phyloP scores from a whole-genome alignment of 2,329 filamentous ascomycete genomes.

The Zalaria sp. region DNA sequence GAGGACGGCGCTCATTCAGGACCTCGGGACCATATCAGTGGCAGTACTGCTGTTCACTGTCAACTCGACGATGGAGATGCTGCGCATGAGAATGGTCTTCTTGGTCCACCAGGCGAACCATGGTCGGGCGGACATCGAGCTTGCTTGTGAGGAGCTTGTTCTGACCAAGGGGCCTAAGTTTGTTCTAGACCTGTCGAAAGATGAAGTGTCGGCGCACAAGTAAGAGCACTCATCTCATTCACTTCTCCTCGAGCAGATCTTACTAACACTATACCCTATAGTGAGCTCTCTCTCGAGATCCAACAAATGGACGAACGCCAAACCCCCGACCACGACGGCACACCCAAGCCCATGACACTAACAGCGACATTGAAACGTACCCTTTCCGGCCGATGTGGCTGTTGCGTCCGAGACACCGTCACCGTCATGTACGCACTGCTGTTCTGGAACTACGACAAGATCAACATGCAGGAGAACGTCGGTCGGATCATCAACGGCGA shows the following conservation, averaged over 20 bases:
- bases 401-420: constrained; percentile 10
- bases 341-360: constrained; percentile 12
- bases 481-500: constrained; percentile 4
- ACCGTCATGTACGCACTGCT: constrained; percentile 13
- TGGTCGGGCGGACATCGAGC: constrained; percentile 16
- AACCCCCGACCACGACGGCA: constrained; percentile 8
- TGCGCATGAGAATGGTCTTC: constrained; percentile 8
- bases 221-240: constrained; percentile 1
- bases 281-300: constrained; percentile 9
- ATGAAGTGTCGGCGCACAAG: constrained; percentile 8
- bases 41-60: constrained; percentile 19
- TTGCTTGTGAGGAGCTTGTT: constrained; percentile 18
- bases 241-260: background rate
- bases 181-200: constrained; percentile 13
- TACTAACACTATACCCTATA: background rate
- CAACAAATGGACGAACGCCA: constrained; percentile 12
- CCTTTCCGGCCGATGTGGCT: constrained; percentile 11
- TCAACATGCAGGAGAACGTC: background rate
- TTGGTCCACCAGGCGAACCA: background rate
- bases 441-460: constrained; percentile 1
- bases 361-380: constrained; percentile 14
- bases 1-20: constrained; percentile 11
- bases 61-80: constrained; percentile 14
- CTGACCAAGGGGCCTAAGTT: constrained; percentile 15
- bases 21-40: constrained; percentile 15